A percentile compares a stretch with the other conserved stretches of the same genome.
phyloP scores from a whole-genome alignment of 2,329 filamentous ascomycete genomes.

The Penicillium sp. region DNA sequence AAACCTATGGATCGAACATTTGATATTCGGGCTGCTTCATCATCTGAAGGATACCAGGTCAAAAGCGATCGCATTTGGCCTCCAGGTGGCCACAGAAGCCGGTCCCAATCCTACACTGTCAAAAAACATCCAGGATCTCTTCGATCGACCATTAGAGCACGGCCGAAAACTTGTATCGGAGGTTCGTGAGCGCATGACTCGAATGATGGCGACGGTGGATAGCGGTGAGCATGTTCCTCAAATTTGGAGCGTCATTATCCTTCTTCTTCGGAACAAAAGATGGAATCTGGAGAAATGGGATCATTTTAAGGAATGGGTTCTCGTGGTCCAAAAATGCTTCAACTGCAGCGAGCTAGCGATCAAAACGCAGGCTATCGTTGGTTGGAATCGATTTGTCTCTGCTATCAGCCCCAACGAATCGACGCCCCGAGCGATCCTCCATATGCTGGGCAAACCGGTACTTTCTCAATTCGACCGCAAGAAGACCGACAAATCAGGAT shows the following conservation, averaged over 20 bases:
- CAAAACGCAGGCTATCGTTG: slow-evolving; percentile 74
- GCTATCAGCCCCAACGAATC: slow-evolving; percentile 65
- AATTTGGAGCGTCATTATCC: slow-evolving; percentile 81
- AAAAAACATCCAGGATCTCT: slow-evolving; percentile 58
- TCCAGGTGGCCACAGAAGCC: slow-evolving; percentile 67
- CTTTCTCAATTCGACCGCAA: slow-evolving; percentile 67
- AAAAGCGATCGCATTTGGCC: slow-evolving; percentile 71
- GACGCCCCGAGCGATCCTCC: slow-evolving; percentile 56
- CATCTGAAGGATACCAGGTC: slow-evolving; percentile 71
- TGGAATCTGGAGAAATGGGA: slow-evolving; percentile 66
- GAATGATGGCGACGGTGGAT: slow-evolving; percentile 63
- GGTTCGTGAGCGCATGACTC: slow-evolving; percentile 65
- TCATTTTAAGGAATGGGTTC: slow-evolving; percentile 71
- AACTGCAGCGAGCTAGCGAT: slow-evolving; percentile 72
- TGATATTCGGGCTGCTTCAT: slow-evolving; percentile 80
- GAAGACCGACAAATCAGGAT: slow-evolving; percentile 50
- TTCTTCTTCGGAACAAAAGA: slow-evolving; percentile 68
- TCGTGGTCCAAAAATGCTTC: slow-evolving; percentile 78
- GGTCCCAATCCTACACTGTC: slow-evolving; percentile 69
- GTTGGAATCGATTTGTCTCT: slow-evolving; percentile 84
- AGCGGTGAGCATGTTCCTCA: slow-evolving; percentile 71
- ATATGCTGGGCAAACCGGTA: slow-evolving; percentile 68
- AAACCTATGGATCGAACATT: slow-evolving; percentile 75
- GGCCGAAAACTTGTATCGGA: slow-evolving; percentile 67
- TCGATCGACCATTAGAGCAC: slow-evolving; percentile 53